Percentiles rank a stretch among this genome's conserved stretches.
These are phyloP conservation scores for Xylariales sp. DNA, from an alignment of 2,329 filamentous ascomycete species.

Conservation along the genomic window DNA sequence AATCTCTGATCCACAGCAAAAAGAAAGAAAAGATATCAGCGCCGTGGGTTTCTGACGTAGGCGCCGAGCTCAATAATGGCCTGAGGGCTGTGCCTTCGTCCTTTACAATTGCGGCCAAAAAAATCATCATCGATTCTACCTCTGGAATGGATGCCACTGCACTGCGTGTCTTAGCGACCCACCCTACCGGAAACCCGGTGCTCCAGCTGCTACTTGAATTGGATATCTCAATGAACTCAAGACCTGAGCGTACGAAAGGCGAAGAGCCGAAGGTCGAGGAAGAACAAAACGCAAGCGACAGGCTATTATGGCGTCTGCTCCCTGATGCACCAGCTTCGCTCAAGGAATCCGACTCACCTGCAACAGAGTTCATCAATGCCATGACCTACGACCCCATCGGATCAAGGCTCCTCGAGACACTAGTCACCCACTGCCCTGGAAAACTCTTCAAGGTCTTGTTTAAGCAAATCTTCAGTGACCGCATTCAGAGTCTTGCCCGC, in stretches of 20 bases:
- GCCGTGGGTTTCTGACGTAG: conserved; percentile 44
- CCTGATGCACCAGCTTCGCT: conserved; percentile 71
- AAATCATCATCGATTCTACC: conserved; percentile 76
- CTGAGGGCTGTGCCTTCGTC: conserved; percentile 67
- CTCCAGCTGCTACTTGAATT: conserved; percentile 87
- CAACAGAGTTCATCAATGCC: conserved; percentile 73
- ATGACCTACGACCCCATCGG: conserved; percentile 89
- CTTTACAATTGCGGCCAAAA: conserved; percentile 72
- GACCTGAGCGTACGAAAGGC: conserved; percentile 42
- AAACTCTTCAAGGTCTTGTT: conserved; percentile 90
- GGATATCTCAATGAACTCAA: conserved; percentile 71
- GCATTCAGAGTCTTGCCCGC: conserved; percentile 74
- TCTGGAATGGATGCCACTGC: conserved; percentile 73
- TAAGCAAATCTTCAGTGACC: conserved; percentile 71
- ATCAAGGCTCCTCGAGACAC: conserved; percentile 82
- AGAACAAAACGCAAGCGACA: conserved; percentile 28
- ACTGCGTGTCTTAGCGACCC: conserved; percentile 77
- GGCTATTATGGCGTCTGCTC: conserved; percentile 72
- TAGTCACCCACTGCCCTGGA: conserved; percentile 75
- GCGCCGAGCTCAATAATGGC: conserved; percentile 40
- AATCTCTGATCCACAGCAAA: conserved; percentile 81
- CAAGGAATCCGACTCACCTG: conserved; percentile 66
- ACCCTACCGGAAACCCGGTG: conserved; percentile 87
- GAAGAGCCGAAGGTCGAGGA: conserved; percentile 35
- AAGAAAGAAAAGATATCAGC: conserved; percentile 82